Percentiles rank a stretch among this genome's conserved stretches.
Evolutionary conservation across 140 eudicot genomes (phyloP).

Genomic region (Cichorium intybus): DNA sequence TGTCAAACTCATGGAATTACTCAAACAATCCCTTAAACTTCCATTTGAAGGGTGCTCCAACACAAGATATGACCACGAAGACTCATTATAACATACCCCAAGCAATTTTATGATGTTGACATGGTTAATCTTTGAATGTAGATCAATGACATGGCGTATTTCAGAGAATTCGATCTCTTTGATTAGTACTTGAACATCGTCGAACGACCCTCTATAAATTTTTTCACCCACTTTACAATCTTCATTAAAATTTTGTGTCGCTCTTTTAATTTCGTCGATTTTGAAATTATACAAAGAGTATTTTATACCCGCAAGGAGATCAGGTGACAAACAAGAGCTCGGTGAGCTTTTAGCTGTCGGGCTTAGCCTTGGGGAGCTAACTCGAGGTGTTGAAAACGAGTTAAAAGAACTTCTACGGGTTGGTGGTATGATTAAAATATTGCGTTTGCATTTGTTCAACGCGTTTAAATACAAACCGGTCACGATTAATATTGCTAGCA

Average conservation of each 20-base stretch:
- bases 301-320: constrained; percentile 58
- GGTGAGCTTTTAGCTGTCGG: constrained; percentile 52
- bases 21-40: constrained; percentile 51
- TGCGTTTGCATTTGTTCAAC: constrained; percentile 38
- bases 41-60: constrained; percentile 56
- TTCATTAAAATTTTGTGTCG: constrained; percentile 44
- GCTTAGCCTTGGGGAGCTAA: constrained; percentile 50
- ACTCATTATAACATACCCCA: constrained; percentile 67
- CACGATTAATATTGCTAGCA: constrained; percentile 32
- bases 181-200: constrained; percentile 49
- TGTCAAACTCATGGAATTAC: constrained; percentile 25
- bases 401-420: constrained; percentile 50
- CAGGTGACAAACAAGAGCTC: constrained; percentile 79
- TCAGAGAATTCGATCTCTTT: constrained; percentile 51
- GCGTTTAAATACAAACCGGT: constrained; percentile 51
- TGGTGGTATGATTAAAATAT: constrained; percentile 25
- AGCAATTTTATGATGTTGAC: constrained; percentile 58
- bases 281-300: constrained; percentile 55
- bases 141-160: constrained; percentile 58
- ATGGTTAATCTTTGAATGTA: constrained; percentile 68
- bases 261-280: constrained; percentile 50
- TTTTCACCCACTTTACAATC: constrained; percentile 30
- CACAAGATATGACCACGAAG: constrained; percentile 61
- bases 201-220: constrained; percentile 48
- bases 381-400: constrained; percentile 50